Percentiles rank a stretch among this genome's conserved stretches.
Evolutionary conservation across 768 basidiomycete genomes (phyloP).

Genomic region (Suillus hirtellus): DNA sequence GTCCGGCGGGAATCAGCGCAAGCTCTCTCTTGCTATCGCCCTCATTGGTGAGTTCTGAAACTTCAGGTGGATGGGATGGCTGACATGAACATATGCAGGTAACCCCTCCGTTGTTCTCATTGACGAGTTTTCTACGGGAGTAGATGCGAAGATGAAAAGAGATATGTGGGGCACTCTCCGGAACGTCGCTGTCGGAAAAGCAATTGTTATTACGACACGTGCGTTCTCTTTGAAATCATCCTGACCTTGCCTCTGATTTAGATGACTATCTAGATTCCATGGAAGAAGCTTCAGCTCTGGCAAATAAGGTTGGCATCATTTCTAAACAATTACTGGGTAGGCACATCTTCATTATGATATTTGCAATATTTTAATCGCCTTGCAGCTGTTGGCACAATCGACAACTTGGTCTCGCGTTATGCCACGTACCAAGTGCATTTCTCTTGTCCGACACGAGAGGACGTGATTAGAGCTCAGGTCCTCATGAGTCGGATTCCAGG

Average conservation of each 20-base stretch:
- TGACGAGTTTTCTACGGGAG: constrained; percentile 82
- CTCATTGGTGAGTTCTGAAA: constrained; percentile 52
- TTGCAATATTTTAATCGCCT: neutral
- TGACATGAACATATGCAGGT: constrained; percentile 37
- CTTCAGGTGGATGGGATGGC: neutral
- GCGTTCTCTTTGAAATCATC: constrained; percentile 25
- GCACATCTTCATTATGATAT: constrained; percentile 17
- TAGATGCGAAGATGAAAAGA: constrained; percentile 81
- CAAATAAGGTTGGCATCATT: constrained; percentile 75
- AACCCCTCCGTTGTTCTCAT: constrained; percentile 79
- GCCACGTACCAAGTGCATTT: constrained; percentile 80
- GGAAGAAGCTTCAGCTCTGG: constrained; percentile 81
- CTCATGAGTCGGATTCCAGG: constrained; percentile 66
- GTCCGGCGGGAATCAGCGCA: constrained; percentile 80
- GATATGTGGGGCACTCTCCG: constrained; percentile 80
- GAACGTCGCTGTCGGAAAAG: constrained; percentile 64
- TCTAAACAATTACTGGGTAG: constrained; percentile 68
- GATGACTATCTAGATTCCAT: constrained; percentile 57
- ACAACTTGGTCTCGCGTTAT: constrained; percentile 63
- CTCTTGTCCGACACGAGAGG: constrained; percentile 62
- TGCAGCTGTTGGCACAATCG: constrained; percentile 66
- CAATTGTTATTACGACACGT: constrained; percentile 74
- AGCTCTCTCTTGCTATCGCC: constrained; percentile 74
- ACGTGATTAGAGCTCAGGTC: constrained; percentile 53
- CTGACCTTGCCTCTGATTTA: constrained; percentile 6